Conservation (phyloP, 2,329 filamentous ascomycete species). For the Myrmaecium sp. region DNA sequence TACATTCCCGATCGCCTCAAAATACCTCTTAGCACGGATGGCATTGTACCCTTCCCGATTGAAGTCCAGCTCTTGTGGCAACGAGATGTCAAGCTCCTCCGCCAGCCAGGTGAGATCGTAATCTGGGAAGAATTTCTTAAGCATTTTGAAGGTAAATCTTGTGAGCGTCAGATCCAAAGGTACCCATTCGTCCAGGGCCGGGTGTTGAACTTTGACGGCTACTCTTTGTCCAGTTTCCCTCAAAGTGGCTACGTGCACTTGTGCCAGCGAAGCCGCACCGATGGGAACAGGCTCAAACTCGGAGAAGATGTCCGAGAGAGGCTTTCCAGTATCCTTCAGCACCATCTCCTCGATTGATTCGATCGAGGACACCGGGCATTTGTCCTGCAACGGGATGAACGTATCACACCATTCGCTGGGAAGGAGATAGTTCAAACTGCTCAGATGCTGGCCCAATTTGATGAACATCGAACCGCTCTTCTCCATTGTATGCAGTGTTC, state of each 20-base stretch:
- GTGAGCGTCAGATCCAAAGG: conserved; percentile 77
- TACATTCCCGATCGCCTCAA: conserved; percentile 52
- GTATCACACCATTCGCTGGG: conserved; percentile 87
- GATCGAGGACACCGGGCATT: conserved; percentile 81
- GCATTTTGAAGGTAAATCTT: conserved; percentile 68
- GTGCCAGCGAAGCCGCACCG: conserved; percentile 82
- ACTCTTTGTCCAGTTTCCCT: conserved; percentile 72
- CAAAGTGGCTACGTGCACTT: conserved; percentile 78
- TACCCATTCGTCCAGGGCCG: conserved; percentile 74
- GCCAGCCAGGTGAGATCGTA: conserved; percentile 96
- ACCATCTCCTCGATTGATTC: conserved; percentile 83
- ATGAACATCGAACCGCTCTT: conserved; percentile 98
- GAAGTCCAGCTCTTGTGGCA: conserved; percentile 89
- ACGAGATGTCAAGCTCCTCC: conserved; percentile 75
- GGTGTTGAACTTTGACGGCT: conserved; percentile 94
- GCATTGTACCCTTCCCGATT: conserved; percentile 74
- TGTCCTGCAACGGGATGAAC: conserved; percentile 90
- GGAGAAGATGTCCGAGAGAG: conserved; percentile 68
- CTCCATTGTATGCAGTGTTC: conserved; percentile 75
- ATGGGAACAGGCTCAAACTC: conserved; percentile 69
- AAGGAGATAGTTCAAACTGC: conserved; percentile 87
- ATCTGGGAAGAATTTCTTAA: conserved; percentile 90
- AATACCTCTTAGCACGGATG: conserved; percentile 61
- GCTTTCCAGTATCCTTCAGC: conserved; percentile 59
- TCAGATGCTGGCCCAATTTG: conserved; percentile 90